Conservation (phyloP, 148 eudicot species). For the Agrostemma githago region DNA sequence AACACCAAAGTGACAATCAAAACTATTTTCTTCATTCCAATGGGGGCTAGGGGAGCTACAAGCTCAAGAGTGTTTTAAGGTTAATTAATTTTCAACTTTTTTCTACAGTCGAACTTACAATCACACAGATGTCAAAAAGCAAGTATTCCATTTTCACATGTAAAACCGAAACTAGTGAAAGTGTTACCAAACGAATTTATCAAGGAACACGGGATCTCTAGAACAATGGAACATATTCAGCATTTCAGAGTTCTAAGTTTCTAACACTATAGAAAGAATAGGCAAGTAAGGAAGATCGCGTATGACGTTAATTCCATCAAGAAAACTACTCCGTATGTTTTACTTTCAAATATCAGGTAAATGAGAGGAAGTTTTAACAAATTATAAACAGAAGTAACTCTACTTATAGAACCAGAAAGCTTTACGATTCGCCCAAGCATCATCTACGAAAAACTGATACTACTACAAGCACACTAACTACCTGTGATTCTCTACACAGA, state of each 20-base stretch:
- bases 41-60: neutral
- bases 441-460: neutral
- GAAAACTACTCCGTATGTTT: neutral
- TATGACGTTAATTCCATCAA: neutral
- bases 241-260: neutral
- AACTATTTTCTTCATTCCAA: neutral
- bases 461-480: slow-evolving; percentile 16
- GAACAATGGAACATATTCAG: neutral
- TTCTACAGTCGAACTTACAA: neutral
- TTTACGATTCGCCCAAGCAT: neutral
- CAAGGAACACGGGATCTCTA: neutral
- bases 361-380: neutral
- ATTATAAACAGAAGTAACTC: neutral
- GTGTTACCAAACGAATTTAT: neutral
- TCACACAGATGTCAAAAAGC: neutral
- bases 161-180: neutral
- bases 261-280: neutral
- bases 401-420: neutral
- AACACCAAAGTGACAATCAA: neutral
- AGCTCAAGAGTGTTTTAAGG: neutral
- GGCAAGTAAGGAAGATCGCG: neutral
- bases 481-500: slow-evolving; percentile 38
- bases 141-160: neutral
- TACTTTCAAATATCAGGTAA: neutral
- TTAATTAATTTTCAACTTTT: neutral